Evolutionary conservation across 768 basidiomycete genomes (phyloP), one percentile per base, ranked within the genome.

Genomic region (Suillus sp.): DNA sequence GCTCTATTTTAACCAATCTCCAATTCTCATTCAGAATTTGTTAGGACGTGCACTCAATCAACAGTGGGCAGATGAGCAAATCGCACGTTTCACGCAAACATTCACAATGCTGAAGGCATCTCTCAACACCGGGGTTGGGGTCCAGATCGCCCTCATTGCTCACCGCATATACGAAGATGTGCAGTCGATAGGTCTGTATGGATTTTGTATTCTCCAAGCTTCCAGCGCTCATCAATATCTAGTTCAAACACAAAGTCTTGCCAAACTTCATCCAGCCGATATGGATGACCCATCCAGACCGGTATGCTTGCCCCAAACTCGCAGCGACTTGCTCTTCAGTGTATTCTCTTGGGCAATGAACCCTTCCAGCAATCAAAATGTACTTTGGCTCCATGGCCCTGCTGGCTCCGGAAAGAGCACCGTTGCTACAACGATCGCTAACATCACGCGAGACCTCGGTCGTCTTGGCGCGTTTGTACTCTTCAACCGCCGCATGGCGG

Each of bases 331-430:
- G 53, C 67, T 77, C 25, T 27, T 57, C 30, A 65, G 71, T 5
- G 69, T 75, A 20, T 67, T 70, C 4, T 55, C 71, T 6, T 75
- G 74, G 74, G 64, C 60, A 22, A 37, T 67, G 30, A 65, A 59
- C 27, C 75, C 74, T n/a, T 56, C 59, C 4, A 18, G 25, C 45
- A 63, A 63, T 25, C 35, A 62, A 3, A 75, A 66, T 22, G 60
- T 78, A 9, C 76, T 71, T 40, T 78, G 78, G 77, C 59, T 78
- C 34, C 67, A 74, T 37, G 77, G 78, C 9, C 71, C 76, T 40
- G 76, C 78, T 0, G 77, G 77, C 20, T 62, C 75, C 6, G 78
- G 77, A 13, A 78, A 78, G 68, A 79, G 77, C 42, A 71, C 77
- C 1, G 66, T 78, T 25, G 60, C 77, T 5, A 79, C 73, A 0